Base-by-base conservation (phyloP, 2,329 filamentous ascomycete species). In the Penicillium griseofulvum region DNA sequence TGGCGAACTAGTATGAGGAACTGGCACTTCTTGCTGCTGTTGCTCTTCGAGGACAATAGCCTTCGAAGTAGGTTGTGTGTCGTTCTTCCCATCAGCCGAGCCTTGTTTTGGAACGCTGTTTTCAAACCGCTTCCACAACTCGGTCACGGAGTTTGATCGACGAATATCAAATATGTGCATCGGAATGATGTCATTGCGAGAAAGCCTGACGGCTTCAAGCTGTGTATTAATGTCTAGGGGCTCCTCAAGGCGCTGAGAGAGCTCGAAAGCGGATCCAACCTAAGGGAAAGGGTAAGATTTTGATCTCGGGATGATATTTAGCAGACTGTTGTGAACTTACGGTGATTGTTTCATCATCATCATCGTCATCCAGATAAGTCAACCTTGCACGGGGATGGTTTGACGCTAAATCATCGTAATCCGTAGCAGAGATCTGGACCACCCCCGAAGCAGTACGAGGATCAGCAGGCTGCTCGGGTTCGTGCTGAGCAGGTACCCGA, bases 161-260 rank as follows among this genome's bases (percentile, higher is more conserved):
- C 68, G 68, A 52, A 79, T 77, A 59, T 79, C 76, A 61, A 80
- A 80, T 43, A 78, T 65, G 62, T 80, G 77, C 66, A 78, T 74
- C 19, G 71, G 65, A 26, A 55, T 60, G 12, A 61, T 54, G 28
- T 67, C 59, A 37, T 57, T 26, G 42, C 52, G 46, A 11, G 61
- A 44, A 37, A 56, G 41, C 17, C 56, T 45, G 43, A 51, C 36
- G 28, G 58, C 44, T 19, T 57, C 51, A 24, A 57, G 46, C 26
- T 41, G 53, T 9, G 52, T 41, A 12, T 52, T 33, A 34, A 53
- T 42, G 39, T 63, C 57, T n/a, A 68, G 33, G 22, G 76, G 72
- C 52, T 80, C 78, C 28, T 76, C 74, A 9, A 80, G 71, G 42
- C 76, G 74, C 56, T 80, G 74, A 31, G 68, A 66, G 44, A 80